Conservation (phyloP, 495 filamentous ascomycete species). For the Antarctomyces pellizariae region DNA sequence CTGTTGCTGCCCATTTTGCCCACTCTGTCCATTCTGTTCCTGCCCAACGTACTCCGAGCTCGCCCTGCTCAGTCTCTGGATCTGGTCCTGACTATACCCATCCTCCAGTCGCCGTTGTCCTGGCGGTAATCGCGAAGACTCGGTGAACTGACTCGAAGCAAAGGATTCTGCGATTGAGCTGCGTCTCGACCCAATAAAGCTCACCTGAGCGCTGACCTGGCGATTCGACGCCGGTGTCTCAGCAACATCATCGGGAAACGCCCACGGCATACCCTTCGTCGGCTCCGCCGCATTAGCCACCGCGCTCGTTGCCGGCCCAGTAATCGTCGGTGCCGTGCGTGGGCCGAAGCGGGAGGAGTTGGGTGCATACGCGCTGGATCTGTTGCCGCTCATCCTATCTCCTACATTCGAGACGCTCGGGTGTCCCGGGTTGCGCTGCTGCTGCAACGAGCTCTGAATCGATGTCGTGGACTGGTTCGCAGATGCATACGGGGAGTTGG, state of each 20-base stretch:
- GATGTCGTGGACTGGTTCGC: slow-evolving; percentile 59
- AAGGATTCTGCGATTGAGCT: slow-evolving; percentile 53
- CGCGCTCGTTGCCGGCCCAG: slow-evolving; percentile 48
- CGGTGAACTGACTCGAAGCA: slow-evolving; percentile 47
- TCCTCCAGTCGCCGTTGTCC: slow-evolving; percentile 45
- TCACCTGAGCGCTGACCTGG: slow-evolving; percentile 10
- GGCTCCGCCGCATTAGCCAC: slow-evolving; percentile 63
- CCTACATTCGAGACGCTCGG: slow-evolving; percentile 22
- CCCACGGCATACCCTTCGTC: slow-evolving; percentile 62
- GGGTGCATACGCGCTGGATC: slow-evolving; percentile 23
- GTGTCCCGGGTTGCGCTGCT: slow-evolving; percentile 26
- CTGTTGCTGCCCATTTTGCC: slow-evolving; percentile 8
- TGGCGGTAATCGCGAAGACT: slow-evolving; percentile 41
- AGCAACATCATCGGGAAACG: slow-evolving; percentile 51
- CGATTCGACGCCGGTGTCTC: slow-evolving; percentile 16
- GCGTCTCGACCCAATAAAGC: slow-evolving; percentile 38
- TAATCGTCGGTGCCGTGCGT: slow-evolving; percentile 51
- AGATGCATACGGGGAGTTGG: slow-evolving; percentile 44
- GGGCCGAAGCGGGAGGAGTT: slow-evolving; percentile 27
- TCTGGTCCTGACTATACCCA: slow-evolving; percentile 15
- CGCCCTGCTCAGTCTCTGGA: slow-evolving; percentile 5
- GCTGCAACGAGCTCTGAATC: slow-evolving; percentile 28
- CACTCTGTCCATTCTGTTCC: slow-evolving; percentile 11
- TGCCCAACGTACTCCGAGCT: slow-evolving; percentile 14
- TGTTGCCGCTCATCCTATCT: slow-evolving; percentile 21